Evolutionary conservation across 805 yeast species (phyloP), one percentile per base, ranked within the genome.

Genomic region (Myxozyma monticola): DNA sequence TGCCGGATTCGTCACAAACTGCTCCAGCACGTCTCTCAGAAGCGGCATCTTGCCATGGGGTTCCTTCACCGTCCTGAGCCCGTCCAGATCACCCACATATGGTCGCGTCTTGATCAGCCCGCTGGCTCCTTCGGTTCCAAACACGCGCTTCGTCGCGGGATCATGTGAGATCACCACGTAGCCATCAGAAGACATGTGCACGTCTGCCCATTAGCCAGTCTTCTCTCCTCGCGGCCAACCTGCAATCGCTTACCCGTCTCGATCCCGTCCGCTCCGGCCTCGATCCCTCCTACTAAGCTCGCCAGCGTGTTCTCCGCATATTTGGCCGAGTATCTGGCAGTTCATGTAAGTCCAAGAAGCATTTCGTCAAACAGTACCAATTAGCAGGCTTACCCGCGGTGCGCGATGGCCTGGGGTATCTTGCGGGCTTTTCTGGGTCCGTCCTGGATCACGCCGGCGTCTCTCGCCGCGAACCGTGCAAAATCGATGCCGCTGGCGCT

Each of bases 161-260:
- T 80, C 85, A 57, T 80, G 85, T 54, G 76, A 75, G 42, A 80
- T 68, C 17, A 80, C 79, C 2, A 79, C 73, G 3, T 69, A 69
- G n/a, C 78, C 78, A 59, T 80, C 85, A 2, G 62, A 58, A 0
- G 81, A 69, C 52, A 79, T 69, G 60, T 79, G 84, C 26, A 80
- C 65, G 60, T 80, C 62, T 15, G 40, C 28, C 18, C 2, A 28
- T 29, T n/a, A 33, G 36, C 15, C 36, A 33, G n/a, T 5, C 22
- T 20, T 34, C 37, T 8, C 21, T 34, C 10, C 18, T 14, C 7
- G 14, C 14, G 10, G 29, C 10, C 29, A n/a, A n/a, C n/a, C n/a
- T 8, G 20, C 15, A 35, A 17, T 17, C 5, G 31, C 60, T 20
- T 34, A 60, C 62, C 65, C 8, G 81, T 75, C 61, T 79, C 84